Conservation (phyloP, 2,329 filamentous ascomycete genomes). For the Hymenoscyphus salicellus region DNA sequence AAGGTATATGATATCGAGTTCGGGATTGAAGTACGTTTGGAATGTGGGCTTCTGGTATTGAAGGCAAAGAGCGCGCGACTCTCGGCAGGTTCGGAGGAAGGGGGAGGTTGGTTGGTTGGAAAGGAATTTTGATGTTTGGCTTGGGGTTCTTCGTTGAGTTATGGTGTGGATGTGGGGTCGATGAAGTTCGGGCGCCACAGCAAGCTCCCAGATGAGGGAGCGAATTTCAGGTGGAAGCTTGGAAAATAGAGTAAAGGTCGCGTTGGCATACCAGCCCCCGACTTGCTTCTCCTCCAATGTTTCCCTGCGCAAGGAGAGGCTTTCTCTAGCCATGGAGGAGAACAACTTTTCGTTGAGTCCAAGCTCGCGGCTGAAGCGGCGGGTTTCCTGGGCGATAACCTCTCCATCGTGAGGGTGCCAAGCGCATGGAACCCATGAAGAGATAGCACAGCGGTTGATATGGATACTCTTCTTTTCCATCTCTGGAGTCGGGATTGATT, state of each 20-base stretch:
- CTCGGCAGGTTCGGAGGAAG: background rate
- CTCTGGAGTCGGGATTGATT: too few species aligned
- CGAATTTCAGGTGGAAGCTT: background rate
- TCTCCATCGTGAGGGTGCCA: background rate
- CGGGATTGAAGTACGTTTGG: background rate
- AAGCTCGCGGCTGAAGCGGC: background rate
- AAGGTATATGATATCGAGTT: background rate
- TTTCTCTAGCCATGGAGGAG: background rate
- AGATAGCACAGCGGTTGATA: background rate
- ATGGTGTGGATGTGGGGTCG: background rate
- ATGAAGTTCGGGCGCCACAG: background rate
- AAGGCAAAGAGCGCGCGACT: background rate
- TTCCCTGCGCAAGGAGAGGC: background rate
- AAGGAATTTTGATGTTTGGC: background rate
- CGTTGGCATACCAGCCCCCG: background rate
- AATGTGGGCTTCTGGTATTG: background rate
- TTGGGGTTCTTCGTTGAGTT: background rate
- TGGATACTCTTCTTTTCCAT: background rate
- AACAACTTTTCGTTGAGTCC: background rate
- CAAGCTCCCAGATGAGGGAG: background rate
- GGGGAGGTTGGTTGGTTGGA: background rate
- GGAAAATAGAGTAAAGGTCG: background rate
- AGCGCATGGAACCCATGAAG: background rate
- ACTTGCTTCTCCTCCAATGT: background rate
- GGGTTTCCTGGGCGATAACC: background rate